A percentile compares a stretch with the other conserved stretches of the same genome.
These are phyloP conservation scores for Fremontodendron californicum DNA, from an alignment of 345 rosid genomes.

Conservation along the genomic window DNA sequence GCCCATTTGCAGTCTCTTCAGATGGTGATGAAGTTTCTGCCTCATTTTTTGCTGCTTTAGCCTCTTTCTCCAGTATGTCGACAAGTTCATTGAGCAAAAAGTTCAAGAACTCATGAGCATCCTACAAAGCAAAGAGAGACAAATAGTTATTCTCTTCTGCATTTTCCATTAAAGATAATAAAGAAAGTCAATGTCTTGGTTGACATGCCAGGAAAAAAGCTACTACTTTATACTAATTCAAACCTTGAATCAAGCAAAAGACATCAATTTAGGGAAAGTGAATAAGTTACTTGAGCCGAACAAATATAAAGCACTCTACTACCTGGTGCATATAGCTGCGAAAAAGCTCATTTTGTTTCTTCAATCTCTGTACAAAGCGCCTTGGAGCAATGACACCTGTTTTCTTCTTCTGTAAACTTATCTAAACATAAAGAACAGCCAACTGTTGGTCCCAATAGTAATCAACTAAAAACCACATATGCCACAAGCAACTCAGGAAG, in stretches of 20 bases:
- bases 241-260: neutral
- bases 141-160: slow-evolving; percentile 1
- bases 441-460: slow-evolving; percentile 16
- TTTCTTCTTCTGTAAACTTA: slow-evolving; percentile 98
- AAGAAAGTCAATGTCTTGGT: neutral
- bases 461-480: slow-evolving; percentile 8
- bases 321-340: slow-evolving; percentile 99
- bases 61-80: slow-evolving; percentile 96
- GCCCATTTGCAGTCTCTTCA: slow-evolving; percentile 78
- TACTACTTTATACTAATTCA: neutral
- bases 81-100: slow-evolving; percentile 98
- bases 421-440: slow-evolving; percentile 41
- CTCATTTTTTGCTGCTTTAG: slow-evolving; percentile 67
- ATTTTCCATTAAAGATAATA: neutral
- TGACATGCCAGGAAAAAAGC: neutral
- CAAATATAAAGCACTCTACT: neutral
- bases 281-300: neutral
- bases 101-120: slow-evolving; percentile 98
- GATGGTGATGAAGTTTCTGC: slow-evolving; percentile 70
- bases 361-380: slow-evolving; percentile 95
- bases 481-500: neutral
- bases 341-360: slow-evolving; percentile 98
- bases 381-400: slow-evolving; percentile 98
- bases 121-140: slow-evolving; percentile 39
- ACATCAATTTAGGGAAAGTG: neutral